Percentiles rank a stretch among this genome's conserved stretches.
These are phyloP conservation scores for Colletotrichum paranaense DNA, from an alignment of 2,329 filamentous ascomycete species.

Conservation along the genomic window DNA sequence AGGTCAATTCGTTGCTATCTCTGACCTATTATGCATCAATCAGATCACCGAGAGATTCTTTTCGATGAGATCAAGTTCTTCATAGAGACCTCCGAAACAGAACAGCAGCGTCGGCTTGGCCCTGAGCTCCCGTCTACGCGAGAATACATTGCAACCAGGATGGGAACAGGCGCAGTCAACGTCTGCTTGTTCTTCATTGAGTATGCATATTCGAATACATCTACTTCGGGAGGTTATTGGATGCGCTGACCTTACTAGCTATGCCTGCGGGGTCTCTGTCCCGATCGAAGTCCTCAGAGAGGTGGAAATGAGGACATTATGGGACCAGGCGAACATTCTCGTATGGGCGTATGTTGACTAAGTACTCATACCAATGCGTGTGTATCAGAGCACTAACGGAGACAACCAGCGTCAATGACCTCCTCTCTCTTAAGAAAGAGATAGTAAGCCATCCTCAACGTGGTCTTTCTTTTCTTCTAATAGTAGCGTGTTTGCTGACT, in stretches of 20 bases:
- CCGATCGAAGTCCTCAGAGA: not conserved
- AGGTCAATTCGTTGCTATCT: too few relatives aligned
- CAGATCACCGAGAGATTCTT: not conserved
- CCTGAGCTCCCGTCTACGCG: not conserved
- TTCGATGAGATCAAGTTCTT: not conserved
- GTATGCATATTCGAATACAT: not conserved
- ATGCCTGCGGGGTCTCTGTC: not conserved
- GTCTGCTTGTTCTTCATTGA: not conserved
- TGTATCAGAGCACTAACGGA: not conserved
- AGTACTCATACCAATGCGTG: not conserved
- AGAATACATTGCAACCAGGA: not conserved
- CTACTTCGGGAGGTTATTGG: too few relatives aligned
- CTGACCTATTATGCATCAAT: not conserved
- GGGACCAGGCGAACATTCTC: not conserved
- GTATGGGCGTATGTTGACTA: not conserved
- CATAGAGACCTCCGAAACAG: not conserved
- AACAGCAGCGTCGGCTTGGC: not conserved
- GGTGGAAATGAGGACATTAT: not conserved
- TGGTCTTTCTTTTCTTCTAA: too few relatives aligned
- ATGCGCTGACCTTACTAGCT: not conserved
- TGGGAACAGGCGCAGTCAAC: constrained; percentile 11
- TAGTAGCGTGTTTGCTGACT: not conserved
- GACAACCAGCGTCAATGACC: not conserved
- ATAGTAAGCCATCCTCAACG: not conserved
- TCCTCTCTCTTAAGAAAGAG: constrained; percentile 4